Base-by-base conservation (phyloP, 192 early-diverging fungal species). In the Entomortierella beljakovae region DNA sequence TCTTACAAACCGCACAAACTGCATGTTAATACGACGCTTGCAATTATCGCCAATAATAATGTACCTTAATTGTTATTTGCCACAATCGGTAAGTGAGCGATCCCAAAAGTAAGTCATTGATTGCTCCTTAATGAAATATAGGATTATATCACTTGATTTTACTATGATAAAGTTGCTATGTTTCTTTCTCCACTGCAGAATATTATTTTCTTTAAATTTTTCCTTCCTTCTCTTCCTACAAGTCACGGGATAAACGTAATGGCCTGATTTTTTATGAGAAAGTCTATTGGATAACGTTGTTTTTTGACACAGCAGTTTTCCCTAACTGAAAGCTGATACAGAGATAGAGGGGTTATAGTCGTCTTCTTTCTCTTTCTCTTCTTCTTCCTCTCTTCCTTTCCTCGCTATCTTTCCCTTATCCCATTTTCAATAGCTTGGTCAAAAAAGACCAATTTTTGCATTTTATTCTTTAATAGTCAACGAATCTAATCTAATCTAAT, bases 201-300 rank as follows among this genome's bases (percentile, higher is more conserved):
- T 25, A 25, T 9, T 3, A 23, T 55, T 16, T 13, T 9, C 11
- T 55, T 29, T 23, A 9, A 29, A 29, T 29, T 55, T 29, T 28
- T 28, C 25, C n/a, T 43, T 43, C 42, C 42, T 43, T 18, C 42
- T 43, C 10, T 43, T 8, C 10, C 10, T 8, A 16, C 7, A 53
- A 2, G 6, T 23, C 55, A 34, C 32, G 55, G 18, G 55, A 57
- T 20, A 18, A 29, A 28, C 22, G 29, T n/a, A 20, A 63, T 63
- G 61, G 61, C 61, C 61, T 63, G 61, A 63, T 63, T 50, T 18
- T 50, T 6, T 52, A 10, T 22, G n/a, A 18, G 61, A 1, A 28
- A 13, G 48, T 16, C 51, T 48, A 63, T 63, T 63, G 61, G 61
- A 43, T 46, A 5, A 11, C 43, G 43, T 11, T 46, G 3, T 46